Percentiles rank a stretch among this genome's conserved stretches.
Conservation (phyloP, 805 yeast species). For the Candida schatavii region DNA sequence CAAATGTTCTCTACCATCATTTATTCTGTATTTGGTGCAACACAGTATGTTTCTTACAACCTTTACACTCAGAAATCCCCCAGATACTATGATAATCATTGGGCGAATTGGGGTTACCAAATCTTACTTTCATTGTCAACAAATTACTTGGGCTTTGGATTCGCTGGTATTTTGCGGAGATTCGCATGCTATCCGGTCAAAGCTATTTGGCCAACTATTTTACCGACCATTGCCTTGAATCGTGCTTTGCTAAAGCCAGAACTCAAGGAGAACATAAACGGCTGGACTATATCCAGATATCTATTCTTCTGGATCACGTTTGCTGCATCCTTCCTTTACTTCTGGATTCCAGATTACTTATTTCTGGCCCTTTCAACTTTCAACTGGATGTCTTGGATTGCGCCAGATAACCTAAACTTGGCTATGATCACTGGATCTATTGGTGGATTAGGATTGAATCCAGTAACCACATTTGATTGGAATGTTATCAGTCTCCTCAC, state of each 20-base stretch:
- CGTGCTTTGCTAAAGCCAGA: constrained; percentile 23
- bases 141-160: constrained; percentile 28
- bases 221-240: constrained; percentile 18
- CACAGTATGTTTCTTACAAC: constrained; percentile 23
- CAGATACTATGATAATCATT: constrained; percentile 13
- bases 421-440: constrained; percentile 17
- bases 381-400: constrained; percentile 22
- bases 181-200: too few species aligned
- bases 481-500: constrained; percentile 34
- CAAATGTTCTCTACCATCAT: constrained; percentile 60
- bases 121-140: constrained; percentile 19
- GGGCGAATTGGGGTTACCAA: constrained; percentile 22
- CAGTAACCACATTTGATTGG: constrained; percentile 49
- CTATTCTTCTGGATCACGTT: constrained; percentile 14
- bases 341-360: constrained; percentile 19
- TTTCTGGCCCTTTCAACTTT: constrained; percentile 16
- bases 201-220: constrained; percentile 6
- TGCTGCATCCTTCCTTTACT: constrained; percentile 15
- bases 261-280: constrained; percentile 25
- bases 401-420: constrained; percentile 14
- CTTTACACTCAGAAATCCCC: constrained; percentile 15
- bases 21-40: constrained; percentile 32
- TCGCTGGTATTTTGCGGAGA: constrained; percentile 23
- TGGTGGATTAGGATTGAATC: constrained; percentile 31
- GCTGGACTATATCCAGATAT: constrained; percentile 30